Percentiles rank a stretch among this genome's conserved stretches.
Conservation (phyloP, 257 asterid genomes). For the Gentiana macrophylla region DNA sequence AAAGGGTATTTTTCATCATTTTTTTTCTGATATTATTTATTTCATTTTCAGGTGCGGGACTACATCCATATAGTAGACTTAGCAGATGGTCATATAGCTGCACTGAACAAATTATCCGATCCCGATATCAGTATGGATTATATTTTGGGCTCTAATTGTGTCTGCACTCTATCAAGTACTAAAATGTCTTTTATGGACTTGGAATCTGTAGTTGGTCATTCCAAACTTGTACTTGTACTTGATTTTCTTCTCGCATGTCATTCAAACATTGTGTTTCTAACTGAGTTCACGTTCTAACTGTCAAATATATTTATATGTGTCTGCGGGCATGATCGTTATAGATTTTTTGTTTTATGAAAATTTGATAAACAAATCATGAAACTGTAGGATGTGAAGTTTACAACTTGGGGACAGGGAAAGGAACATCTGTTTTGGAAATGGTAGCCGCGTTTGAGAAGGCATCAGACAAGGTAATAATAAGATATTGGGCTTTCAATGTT, state of each 20-base stretch:
- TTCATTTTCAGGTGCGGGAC: conserved; percentile 68
- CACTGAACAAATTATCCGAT: conserved; percentile 70
- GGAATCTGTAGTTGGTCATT: background rate
- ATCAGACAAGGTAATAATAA: conserved; percentile 67
- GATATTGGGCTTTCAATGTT: too few species aligned
- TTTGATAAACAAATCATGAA: background rate
- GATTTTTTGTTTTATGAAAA: background rate
- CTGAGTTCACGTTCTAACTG: background rate
- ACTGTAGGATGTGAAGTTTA: conserved; percentile 89
- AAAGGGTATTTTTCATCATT: background rate
- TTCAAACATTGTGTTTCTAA: background rate
- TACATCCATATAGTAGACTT: conserved; percentile 92
- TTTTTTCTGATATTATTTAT: background rate
- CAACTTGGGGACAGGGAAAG: conserved; percentile 97
- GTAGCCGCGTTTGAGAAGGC: conserved; percentile 95
- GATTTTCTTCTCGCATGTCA: background rate
- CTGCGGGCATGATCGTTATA: too few species aligned
- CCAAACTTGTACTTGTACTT: background rate
- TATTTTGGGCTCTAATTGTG: background rate
- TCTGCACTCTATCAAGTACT: background rate
- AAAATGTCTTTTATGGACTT: background rate
- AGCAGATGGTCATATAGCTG: conserved; percentile 94
- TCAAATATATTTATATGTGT: background rate
- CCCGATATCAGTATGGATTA: conserved; percentile 61
- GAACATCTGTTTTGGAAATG: conserved; percentile 98